Base-by-base conservation (phyloP, 2,329 filamentous ascomycete species). In the Emergomyces pasteurianus region DNA sequence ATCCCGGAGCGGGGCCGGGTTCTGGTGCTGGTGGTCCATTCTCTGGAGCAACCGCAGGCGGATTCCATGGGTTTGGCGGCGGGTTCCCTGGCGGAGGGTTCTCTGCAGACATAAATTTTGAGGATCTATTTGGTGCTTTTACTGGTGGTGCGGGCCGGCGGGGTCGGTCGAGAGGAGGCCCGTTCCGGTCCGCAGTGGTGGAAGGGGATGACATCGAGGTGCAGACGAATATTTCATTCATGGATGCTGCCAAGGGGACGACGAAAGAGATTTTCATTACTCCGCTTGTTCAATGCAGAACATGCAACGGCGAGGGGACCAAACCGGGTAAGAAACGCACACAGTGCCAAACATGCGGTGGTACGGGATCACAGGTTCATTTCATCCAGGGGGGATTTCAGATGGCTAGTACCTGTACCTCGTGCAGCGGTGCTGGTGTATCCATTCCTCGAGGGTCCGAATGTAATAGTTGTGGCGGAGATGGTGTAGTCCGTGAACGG, bases 201-300 rank as follows among this genome's bases (percentile, higher is more conserved):
- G 87, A 96, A n/a, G 94, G 94, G 63, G 91, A 97, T 65, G 91
- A 95, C 72, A 96, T 99, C 69, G 92, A 97, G 73, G 88, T 96
- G 28, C 90, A 96, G 75, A 86, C 90, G 57, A 94, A 84, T 72
- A 92, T 99, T 67, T 91, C 88, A 0, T 99, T 99, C 74, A 89
- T 94, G 85, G 94, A 99, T 71, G 90, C 94, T 7, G 94, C 94
- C 10, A 96, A 95, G 75, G 94, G 94, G 42, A 87, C 88, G 8
- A 86, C 80, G 70, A 95, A 96, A 76, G 88, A 91, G n/a, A 89
- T 99, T 62, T 84, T 81, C 66, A 89, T 96, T 67, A 90, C 87
- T 9, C 92, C 94, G 0, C 77, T 95, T 67, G 85, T 87, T 23
- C 80, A 87, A 63, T 99, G 94, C 71, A 84, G 85, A 65, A 91